A percentile compares a stretch with the other conserved stretches of the same genome.
These are phyloP conservation scores for Quercus variabilis DNA, from an alignment of 306 rosid genomes.

Conservation along the genomic window DNA sequence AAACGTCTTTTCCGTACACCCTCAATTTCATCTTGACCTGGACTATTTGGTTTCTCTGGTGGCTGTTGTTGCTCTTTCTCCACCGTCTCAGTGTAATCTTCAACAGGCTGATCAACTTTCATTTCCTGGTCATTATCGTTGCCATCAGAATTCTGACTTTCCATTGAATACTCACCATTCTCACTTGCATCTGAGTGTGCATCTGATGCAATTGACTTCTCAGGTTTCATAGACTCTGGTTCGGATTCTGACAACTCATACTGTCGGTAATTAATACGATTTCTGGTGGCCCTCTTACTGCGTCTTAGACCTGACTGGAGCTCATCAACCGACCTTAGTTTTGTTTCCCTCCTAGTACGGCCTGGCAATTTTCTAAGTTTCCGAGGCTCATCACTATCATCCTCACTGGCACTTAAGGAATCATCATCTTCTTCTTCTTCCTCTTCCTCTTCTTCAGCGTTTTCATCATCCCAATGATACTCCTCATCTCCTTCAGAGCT, in stretches of 20 bases:
- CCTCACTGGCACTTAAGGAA: slow-evolving; percentile 78
- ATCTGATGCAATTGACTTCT: slow-evolving; percentile 54
- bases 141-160: slow-evolving; percentile 72
- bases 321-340: slow-evolving; percentile 76
- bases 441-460: slow-evolving; percentile 88
- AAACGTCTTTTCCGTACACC: slow-evolving; percentile 65
- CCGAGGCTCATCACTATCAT: slow-evolving; percentile 76
- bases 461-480: slow-evolving; percentile 81
- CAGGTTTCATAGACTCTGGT: slow-evolving; percentile 58
- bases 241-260: slow-evolving; percentile 89
- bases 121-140: slow-evolving; percentile 55
- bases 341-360: slow-evolving; percentile 84
- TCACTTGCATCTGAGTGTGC: slow-evolving; percentile 64
- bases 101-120: slow-evolving; percentile 55
- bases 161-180: slow-evolving; percentile 70
- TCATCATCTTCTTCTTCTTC: slow-evolving; percentile 69
- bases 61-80: slow-evolving; percentile 55
- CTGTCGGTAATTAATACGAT: slow-evolving; percentile 70
- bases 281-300: slow-evolving; percentile 91
- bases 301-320: slow-evolving; percentile 91
- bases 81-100: slow-evolving; percentile 35
- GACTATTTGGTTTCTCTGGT: slow-evolving; percentile 65
- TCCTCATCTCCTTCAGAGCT: slow-evolving; percentile 99
- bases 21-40: slow-evolving; percentile 69
- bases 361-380: slow-evolving; percentile 63